Evolutionary conservation across 2,329 filamentous ascomycete genomes (phyloP), one percentile per base, ranked within the genome.

Genomic region (Delphinella strobiligena): DNA sequence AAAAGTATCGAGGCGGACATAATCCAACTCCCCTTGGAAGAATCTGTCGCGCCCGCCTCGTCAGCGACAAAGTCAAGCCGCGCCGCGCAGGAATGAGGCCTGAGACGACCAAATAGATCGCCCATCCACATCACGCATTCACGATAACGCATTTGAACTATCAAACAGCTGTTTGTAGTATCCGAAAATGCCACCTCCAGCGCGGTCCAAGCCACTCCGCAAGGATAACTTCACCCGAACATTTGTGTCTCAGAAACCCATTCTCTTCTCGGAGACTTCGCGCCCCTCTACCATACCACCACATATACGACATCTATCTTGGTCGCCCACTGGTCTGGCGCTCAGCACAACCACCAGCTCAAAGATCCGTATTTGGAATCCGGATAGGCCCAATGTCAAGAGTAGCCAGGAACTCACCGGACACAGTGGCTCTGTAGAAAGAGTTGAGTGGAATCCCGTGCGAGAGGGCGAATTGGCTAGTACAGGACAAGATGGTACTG

Each of bases 241-340:
- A 45, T 86, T 93, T 58, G 67, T 70, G 16, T 70, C 68, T 22
- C 68, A 83, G 33, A 82, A 82, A 56, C 81, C 78, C 16, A 78
- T 83, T 50, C 69, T 73, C 14, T 91, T 91, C 61, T 53, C 54
- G 45, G 65, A 68, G 37, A 47, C 49, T 14, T 54, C 58, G n/a
- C 52, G 57, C 0, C 51, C 52, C 5, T 53, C 51, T 17, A 49
- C 53, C 7, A 50, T 55, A 16, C 43, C 51, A 12, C 53, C 54
- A 19, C 52, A 51, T 30, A 52, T 55, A 42, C 52, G 45, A 31
- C 51, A 48, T 31, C 43, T 96, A 48, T 80, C 83, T 30, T 96
- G 89, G 89, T 94, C 89, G 48, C 84, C 88, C 0, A 68, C 84
- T 0, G 87, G 89, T 24, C 82, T 76, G 7, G 68, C 91, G 44